Conservation (phyloP, 2,329 filamentous ascomycete species). For the Alternaria sp. region DNA sequence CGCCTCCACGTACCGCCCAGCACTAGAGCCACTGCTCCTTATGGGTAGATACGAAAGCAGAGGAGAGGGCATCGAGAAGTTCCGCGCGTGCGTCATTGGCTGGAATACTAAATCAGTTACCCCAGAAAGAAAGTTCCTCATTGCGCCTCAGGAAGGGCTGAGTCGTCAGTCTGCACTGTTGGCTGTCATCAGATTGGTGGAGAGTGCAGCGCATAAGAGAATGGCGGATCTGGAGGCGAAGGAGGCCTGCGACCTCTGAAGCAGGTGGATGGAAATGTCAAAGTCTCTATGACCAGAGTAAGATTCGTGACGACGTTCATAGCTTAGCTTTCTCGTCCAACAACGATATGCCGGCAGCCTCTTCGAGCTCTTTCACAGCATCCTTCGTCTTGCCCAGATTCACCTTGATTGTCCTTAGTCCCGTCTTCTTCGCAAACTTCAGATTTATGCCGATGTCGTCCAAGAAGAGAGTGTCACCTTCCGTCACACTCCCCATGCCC, state of each 20-base stretch:
- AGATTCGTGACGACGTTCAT: slow-evolving; percentile 7
- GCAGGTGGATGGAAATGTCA: rapidly evolving
- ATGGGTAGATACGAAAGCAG: background rate
- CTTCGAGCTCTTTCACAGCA: slow-evolving; percentile 83
- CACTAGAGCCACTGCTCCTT: background rate
- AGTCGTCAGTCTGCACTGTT: background rate
- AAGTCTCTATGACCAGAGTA: background rate
- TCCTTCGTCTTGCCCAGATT: slow-evolving; percentile 76
- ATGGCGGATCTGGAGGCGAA: background rate
- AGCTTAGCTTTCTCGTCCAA: slow-evolving; percentile 53
- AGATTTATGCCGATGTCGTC: slow-evolving; percentile 96
- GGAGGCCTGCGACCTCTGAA: background rate
- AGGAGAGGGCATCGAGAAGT: background rate
- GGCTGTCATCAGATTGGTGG: background rate
- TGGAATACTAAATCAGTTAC: background rate
- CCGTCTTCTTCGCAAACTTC: slow-evolving; percentile 75
- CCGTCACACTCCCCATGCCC: slow-evolving; percentile 59
- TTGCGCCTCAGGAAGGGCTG: background rate
- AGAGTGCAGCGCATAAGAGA: background rate
- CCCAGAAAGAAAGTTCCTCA: background rate
- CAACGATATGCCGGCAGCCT: slow-evolving; percentile 71
- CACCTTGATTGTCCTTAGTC: slow-evolving; percentile 86
- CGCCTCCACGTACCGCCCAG: background rate
- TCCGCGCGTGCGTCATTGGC: background rate
- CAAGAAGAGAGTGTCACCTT: slow-evolving; percentile 80